These are phyloP conservation scores for Starmerella riodocensis DNA, from an alignment of 805 yeast genomes.

Conservation along the genomic window DNA sequence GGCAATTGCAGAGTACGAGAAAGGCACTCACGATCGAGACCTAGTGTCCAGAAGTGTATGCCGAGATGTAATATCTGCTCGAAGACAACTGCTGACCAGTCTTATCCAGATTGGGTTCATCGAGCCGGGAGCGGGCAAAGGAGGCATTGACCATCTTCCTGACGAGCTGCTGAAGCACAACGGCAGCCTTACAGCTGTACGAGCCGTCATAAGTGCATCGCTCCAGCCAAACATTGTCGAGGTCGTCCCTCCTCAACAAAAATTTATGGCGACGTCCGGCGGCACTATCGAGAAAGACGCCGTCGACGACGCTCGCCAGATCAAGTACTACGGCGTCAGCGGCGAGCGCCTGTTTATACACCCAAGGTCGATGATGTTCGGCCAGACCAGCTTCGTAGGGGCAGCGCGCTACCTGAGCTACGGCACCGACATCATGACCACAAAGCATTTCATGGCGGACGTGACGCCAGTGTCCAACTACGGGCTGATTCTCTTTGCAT, in stretches of 20 bases:
- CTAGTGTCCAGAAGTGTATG: conserved; percentile 30
- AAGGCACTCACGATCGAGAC: conserved; percentile 2
- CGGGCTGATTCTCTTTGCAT: conserved; percentile 71
- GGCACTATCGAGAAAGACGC: conserved; percentile 58
- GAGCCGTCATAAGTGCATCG: conserved; percentile 65
- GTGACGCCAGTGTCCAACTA: conserved; percentile 67
- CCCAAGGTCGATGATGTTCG: conserved; percentile 70
- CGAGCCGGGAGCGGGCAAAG: conserved; percentile 29
- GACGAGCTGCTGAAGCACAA: conserved; percentile 30
- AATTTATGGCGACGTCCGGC: conserved; percentile 49
- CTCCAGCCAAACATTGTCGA: conserved; percentile 73
- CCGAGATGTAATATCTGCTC: conserved; percentile 57
- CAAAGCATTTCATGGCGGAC: conserved; percentile 57
- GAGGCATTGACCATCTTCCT: background rate
- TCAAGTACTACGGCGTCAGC: conserved; percentile 60
- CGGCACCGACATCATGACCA: conserved; percentile 43
- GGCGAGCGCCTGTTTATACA: conserved; percentile 69
- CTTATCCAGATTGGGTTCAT: conserved; percentile 68
- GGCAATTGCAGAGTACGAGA: conserved; percentile 42
- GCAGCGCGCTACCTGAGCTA: conserved; percentile 43
- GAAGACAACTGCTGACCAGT: conserved; percentile 55
- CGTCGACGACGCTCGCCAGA: conserved; percentile 68
- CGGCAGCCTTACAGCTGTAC: conserved; percentile 42
- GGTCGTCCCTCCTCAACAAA: conserved; percentile 71
- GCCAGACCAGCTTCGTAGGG: conserved; percentile 31